Conservation (phyloP, 805 yeast genomes). For the Candida cerambycidarum region DNA sequence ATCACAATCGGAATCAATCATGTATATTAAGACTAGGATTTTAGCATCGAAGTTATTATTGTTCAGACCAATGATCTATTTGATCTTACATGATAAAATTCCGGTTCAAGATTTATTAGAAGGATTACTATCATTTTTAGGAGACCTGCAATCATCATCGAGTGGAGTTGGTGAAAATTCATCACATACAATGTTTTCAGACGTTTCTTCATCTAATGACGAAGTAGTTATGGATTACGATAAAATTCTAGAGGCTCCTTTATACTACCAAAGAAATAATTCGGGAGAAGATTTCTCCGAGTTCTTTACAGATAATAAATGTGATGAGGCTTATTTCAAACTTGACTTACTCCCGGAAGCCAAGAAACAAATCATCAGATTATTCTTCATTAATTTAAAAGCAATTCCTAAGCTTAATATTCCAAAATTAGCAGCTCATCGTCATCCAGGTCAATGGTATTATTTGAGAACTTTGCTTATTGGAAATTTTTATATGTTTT, state of each 20-base stretch:
- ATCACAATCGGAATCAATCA: conserved; percentile 37
- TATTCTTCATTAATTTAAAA: conserved; percentile 27
- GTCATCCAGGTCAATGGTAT: conserved; percentile 44
- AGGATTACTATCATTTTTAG: conserved; percentile 23
- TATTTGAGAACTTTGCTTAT: conserved; percentile 32
- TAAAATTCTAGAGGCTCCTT: conserved; percentile 24
- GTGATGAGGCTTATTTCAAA: conserved; percentile 17
- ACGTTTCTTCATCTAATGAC: conserved; percentile 2
- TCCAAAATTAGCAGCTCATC: conserved; percentile 35
- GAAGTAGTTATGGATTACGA: conserved; percentile 12
- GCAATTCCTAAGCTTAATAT: conserved; percentile 33
- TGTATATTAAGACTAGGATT: conserved; percentile 39
- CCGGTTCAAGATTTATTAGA: conserved; percentile 25
- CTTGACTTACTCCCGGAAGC: conserved; percentile 19
- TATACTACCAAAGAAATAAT: conserved; percentile 25
- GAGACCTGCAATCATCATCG: conserved; percentile 2
- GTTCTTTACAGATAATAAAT: conserved; percentile 20
- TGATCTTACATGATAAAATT: conserved; percentile 30
- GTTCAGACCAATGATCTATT: conserved; percentile 35
- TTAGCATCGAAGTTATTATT: conserved; percentile 31
- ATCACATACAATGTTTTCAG: conserved; percentile 7
- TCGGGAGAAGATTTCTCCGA: conserved; percentile 34
- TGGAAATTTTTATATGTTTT: conserved; percentile 30
- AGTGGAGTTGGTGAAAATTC: not conserved
- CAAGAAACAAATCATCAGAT: conserved; percentile 23